A percentile compares a stretch with the other conserved stretches of the same genome.
Conservation (phyloP, 1,284 basidiomycete species). For the Fomitopsis schrenkii region DNA sequence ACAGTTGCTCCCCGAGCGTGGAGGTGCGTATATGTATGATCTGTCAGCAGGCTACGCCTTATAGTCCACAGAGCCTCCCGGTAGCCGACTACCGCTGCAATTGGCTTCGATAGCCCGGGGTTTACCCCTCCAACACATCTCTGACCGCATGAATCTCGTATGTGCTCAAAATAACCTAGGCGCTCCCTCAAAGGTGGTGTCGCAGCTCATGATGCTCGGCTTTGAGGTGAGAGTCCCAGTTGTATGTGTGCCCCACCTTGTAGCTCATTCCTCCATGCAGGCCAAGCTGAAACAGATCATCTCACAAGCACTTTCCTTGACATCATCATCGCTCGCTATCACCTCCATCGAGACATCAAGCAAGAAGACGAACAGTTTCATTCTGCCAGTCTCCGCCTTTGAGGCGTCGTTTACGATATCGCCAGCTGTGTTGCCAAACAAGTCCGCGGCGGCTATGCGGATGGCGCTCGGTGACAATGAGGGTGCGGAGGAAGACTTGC, state of each 20-base stretch:
- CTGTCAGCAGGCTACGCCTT: not conserved
- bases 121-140: conserved; percentile 72
- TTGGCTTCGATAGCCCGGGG: conserved; percentile 65
- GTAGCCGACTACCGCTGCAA: conserved; percentile 64
- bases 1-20: conserved; percentile 55
- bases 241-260: not conserved
- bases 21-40: conserved; percentile 36
- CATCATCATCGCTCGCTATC: conserved; percentile 69
- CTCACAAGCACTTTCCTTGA: conserved; percentile 71
- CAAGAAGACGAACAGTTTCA: conserved; percentile 40
- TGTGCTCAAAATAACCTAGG: conserved; percentile 71
- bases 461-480: conserved; percentile 59
- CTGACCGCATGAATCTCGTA: conserved; percentile 74
- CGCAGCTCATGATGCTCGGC: conserved; percentile 69
- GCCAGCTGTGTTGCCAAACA: conserved; percentile 72
- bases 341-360: conserved; percentile 70
- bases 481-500: conserved; percentile 45
- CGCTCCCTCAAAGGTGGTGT: conserved; percentile 56
- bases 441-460: conserved; percentile 69
- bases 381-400: conserved; percentile 65
- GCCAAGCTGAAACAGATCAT: conserved; percentile 80
- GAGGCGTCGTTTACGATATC: conserved; percentile 73
- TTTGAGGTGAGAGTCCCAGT: conserved; percentile 50
- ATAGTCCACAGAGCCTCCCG: conserved; percentile 53
- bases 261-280: conserved; percentile 31